phyloP scores from a whole-genome alignment of 192 early-diverging fungal genomes.

The Backusella morwellensis region DNA sequence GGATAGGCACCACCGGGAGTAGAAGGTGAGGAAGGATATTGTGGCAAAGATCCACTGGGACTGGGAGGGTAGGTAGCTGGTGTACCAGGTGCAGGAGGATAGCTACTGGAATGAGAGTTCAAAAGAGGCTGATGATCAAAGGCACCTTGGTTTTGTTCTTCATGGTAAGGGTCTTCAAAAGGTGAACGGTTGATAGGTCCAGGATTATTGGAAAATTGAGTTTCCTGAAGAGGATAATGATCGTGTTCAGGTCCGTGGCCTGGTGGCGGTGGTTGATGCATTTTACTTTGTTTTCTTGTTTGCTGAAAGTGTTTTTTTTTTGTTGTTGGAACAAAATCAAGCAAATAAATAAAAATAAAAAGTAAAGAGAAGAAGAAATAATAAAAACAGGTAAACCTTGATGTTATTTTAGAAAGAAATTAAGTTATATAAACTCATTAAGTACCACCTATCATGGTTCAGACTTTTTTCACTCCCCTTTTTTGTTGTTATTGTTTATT shows the following conservation, averaged over 20 bases:
- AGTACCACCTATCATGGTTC: slow-evolving; percentile 1
- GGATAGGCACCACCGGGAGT: slow-evolving; percentile 14
- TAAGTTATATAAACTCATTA: slow-evolving; percentile 8
- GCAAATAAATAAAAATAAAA: not conserved
- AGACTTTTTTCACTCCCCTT: not conserved
- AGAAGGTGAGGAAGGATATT: slow-evolving; percentile 28
- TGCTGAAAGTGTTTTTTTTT: not conserved
- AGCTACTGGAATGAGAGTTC: slow-evolving; percentile 10
- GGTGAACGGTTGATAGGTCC: slow-evolving; percentile 23
- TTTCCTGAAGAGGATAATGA: slow-evolving; percentile 38
- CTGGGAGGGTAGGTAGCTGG: slow-evolving; percentile 12
- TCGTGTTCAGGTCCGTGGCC: slow-evolving; percentile 19
- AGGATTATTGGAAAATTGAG: slow-evolving; percentile 28
- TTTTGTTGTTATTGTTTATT: not conserved
- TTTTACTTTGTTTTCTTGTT: slow-evolving; percentile 2
- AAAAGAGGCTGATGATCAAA: slow-evolving; percentile 29
- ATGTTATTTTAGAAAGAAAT: slow-evolving; percentile 4
- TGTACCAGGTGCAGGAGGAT: slow-evolving; percentile 28
- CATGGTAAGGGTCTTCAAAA: slow-evolving; percentile 32
- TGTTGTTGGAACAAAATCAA: not conserved
- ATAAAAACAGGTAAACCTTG: not conserved
- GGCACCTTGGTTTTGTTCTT: slow-evolving; percentile 5
- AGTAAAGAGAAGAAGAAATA: not conserved
- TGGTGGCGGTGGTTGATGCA: slow-evolving; percentile 22
- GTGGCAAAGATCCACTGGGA: slow-evolving; percentile 9